phyloP scores from a whole-genome alignment of 148 eudicot genomes.

The Cornus kousa region DNA sequence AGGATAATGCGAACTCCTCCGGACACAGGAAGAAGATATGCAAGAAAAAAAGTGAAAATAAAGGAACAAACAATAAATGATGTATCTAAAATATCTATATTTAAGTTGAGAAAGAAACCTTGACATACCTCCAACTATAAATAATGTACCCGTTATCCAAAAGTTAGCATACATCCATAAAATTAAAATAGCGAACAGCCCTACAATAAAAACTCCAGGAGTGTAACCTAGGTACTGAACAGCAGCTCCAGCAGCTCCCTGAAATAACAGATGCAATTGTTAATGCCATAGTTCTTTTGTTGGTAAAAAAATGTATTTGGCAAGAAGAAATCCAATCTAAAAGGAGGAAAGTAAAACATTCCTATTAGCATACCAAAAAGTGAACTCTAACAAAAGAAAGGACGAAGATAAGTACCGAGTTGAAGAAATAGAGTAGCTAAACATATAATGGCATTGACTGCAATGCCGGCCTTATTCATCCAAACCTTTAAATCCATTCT shows the following conservation, averaged over 20 bases:
- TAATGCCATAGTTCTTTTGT: conserved; percentile 8
- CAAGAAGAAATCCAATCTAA: neutral
- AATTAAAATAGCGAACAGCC: conserved; percentile 81
- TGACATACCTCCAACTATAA: conserved; percentile 86
- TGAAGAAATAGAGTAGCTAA: neutral
- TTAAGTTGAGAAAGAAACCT: conserved; percentile 13
- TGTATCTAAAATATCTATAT: neutral
- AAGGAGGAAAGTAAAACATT: neutral
- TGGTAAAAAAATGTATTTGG: neutral
- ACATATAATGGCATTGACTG: neutral
- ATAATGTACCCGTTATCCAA: conserved; percentile 89
- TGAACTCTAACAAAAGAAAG: neutral
- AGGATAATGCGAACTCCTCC: neutral
- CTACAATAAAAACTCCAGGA: conserved; percentile 95
- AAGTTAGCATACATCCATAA: conserved; percentile 99
- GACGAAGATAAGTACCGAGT: neutral
- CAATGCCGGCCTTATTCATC: neutral
- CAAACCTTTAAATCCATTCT: neutral
- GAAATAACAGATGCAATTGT: conserved; percentile 41
- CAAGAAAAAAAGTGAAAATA: neutral
- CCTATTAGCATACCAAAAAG: neutral
- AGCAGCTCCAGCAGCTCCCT: conserved; percentile 93
- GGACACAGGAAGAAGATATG: neutral
- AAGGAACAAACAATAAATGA: neutral
- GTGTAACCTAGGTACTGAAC: conserved; percentile 90